Conservation (phyloP, 257 asterid species). For the Lycium barbarum region DNA sequence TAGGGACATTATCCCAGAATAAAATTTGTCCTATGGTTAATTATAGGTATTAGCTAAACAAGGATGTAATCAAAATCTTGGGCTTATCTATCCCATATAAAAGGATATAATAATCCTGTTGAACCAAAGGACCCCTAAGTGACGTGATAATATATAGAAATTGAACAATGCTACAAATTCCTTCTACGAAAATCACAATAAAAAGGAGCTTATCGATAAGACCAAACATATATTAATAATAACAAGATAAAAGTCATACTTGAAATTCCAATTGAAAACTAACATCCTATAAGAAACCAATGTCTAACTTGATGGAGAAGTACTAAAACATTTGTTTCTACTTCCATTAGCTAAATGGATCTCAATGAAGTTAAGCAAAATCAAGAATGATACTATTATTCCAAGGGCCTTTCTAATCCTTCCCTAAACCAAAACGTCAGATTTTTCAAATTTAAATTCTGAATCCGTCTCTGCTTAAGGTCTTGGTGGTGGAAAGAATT, state of each 20-base stretch:
- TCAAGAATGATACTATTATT: conserved; percentile 24
- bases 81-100: neutral
- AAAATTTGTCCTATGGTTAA: neutral
- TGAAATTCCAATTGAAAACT: conserved; percentile 43
- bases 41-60: neutral
- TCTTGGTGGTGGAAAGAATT: conserved; percentile 84
- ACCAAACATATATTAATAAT: neutral
- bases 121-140: neutral
- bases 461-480: conserved; percentile 34
- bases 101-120: neutral
- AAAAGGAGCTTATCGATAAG: neutral
- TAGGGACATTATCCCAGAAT: neutral
- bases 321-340: conserved; percentile 22
- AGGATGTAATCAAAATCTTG: neutral
- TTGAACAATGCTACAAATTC: neutral
- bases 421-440: neutral
- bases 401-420: neutral
- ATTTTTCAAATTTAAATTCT: neutral
- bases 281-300: conserved; percentile 23
- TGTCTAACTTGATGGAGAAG: conserved; percentile 21
- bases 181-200: neutral
- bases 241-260: conserved; percentile 38
- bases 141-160: neutral
- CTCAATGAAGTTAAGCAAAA: conserved; percentile 23
- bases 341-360: neutral